Conservation (phyloP, 2,329 filamentous ascomycete species). For the Microsporum audouinii region DNA sequence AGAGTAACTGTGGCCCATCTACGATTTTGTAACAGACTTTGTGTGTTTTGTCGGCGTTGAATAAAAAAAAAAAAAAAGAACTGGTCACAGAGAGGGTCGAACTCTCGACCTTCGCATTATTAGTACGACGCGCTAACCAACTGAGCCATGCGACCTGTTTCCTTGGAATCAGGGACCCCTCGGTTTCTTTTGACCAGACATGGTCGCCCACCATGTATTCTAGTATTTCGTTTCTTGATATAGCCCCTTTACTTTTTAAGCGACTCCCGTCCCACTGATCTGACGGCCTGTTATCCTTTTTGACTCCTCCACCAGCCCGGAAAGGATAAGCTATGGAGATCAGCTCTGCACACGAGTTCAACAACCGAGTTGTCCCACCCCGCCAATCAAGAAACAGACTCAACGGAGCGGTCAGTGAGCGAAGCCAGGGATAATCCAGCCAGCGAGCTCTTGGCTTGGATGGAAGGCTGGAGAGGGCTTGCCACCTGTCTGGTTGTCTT, state of each 20-base stretch:
- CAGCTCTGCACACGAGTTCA: not conserved
- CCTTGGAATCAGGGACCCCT: not conserved
- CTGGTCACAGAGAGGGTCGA: slow-evolving; percentile 4
- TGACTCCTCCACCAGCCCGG: not conserved
- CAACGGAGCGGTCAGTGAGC: not conserved
- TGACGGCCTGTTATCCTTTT: not conserved
- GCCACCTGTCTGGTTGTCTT: not conserved
- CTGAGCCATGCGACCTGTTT: slow-evolving; percentile 3
- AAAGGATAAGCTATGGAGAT: not conserved
- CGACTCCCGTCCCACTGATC: no score
- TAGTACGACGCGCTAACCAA: slow-evolving; percentile 5
- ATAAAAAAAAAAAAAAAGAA: not conserved
- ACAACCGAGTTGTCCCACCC: not conserved
- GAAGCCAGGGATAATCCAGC: not conserved
- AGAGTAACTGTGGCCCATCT: not conserved
- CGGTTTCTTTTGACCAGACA: not conserved
- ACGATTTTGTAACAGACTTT: no score
- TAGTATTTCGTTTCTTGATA: no score
- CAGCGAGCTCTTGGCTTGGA: not conserved
- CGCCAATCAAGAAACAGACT: not conserved
- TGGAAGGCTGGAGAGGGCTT: not conserved
- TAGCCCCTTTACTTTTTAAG: no score
- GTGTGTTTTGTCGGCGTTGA: not conserved
- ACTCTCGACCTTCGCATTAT: slow-evolving; percentile 5
- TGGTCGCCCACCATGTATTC: no score